Conservation (phyloP, 78 protist species). For the Planoprotostelium fungivorum region DNA sequence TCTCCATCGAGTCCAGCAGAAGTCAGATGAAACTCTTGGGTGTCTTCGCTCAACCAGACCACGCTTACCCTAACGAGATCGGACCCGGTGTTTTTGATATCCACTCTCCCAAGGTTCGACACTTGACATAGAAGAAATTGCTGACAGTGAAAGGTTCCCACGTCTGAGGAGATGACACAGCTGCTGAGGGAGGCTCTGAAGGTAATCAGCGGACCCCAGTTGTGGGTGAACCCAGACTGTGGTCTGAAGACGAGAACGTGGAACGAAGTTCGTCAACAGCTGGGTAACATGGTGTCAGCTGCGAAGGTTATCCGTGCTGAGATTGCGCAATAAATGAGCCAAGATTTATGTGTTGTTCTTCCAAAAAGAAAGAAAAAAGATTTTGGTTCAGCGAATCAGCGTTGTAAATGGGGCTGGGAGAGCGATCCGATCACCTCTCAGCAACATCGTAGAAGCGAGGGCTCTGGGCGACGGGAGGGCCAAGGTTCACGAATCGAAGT, state of each 20-base stretch:
- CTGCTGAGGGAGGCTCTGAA: slow-evolving; percentile 39
- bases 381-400: too few species aligned
- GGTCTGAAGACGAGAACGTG: slow-evolving; percentile 64
- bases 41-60: slow-evolving; percentile 36
- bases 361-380: too few species aligned
- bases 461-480: too few species aligned
- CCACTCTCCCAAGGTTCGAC: slow-evolving; percentile 76
- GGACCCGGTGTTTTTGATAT: slow-evolving; percentile 86
- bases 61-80: slow-evolving; percentile 61
- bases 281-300: slow-evolving; percentile 53
- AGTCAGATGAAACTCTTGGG: slow-evolving; percentile 45
- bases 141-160: too few species aligned
- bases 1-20: slow-evolving; percentile 69
- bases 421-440: too few species aligned
- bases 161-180: slow-evolving; percentile 40
- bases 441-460: too few species aligned
- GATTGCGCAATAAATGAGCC: too few species aligned
- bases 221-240: slow-evolving; percentile 82
- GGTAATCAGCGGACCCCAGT: slow-evolving; percentile 6
- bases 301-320: slow-evolving; percentile 4
- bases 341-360: too few species aligned
- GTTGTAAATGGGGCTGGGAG: too few species aligned
- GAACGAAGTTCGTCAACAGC: slow-evolving; percentile 23
- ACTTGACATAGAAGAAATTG: too few species aligned
- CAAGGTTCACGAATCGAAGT: too few species aligned